Evolutionary conservation across 1,284 basidiomycete genomes (phyloP), one percentile per base, ranked within the genome.

Genomic region (Boletus subluridellus): DNA sequence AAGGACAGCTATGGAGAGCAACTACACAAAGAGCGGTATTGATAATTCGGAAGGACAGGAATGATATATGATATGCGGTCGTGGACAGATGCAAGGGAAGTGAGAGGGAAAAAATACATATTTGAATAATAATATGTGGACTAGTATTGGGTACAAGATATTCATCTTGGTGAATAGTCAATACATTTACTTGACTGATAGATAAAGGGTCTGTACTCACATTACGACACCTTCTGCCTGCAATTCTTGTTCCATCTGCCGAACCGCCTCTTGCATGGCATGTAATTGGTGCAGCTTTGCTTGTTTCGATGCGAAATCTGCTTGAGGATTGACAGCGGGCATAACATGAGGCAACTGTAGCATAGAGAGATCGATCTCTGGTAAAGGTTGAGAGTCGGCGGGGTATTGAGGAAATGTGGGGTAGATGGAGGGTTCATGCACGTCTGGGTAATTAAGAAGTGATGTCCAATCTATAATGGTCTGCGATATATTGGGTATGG

Each of bases 181-280:
- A 35, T 34, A 49, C 3, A 38, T 17, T 38, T 4, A 21, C 6
- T 15, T 21, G 7, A 10, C 2, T 7, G n/a, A 38, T n/a, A 35
- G 39, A 50, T 21, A 3, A 54, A 32, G 15, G 0, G 2, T 30
- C 17, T 14, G 4, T 7, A 32, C 57, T 65, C 48, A 68, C 58
- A 57, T 12, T 34, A 54, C 42, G 24, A 69, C 15, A 24, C 69
- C 67, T 49, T 72, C 69, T 26, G 59, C 67, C 5, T 65, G 60
- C n/a, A 69, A 48, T 50, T 72, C 67, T 24, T 58, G 60, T 14
- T 71, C 67, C 58, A 69, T 72, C 50, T 30, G 64, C 44, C 63
- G 57, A 39, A 69, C 65, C 4, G 52, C 69, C n/a, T 71, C 68
- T 59, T 71, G 70, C 68, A 69, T 71, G 17, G 46, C 52, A 37